Percentiles rank a stretch among this genome's conserved stretches.
Evolutionary conservation across 108 stramenopile species (phyloP).

Genomic region (Seminavis robusta): DNA sequence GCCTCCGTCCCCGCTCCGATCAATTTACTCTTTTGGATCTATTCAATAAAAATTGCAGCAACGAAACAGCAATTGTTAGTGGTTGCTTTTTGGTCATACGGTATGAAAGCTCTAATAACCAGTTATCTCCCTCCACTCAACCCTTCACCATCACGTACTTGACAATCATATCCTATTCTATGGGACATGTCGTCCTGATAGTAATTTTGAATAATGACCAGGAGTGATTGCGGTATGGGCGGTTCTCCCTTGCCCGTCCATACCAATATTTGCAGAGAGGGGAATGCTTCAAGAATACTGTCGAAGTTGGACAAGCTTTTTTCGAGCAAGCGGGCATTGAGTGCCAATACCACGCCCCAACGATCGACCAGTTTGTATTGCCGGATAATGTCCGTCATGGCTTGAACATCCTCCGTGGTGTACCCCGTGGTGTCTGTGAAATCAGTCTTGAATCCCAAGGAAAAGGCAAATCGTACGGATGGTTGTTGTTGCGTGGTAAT

Average conservation of each 20-base stretch:
- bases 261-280: constrained; percentile 23
- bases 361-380: constrained; percentile 3
- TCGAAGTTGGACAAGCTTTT: constrained; percentile 25
- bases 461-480: constrained; percentile 15
- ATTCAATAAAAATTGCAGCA: too few species aligned
- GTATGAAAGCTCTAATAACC: too few species aligned
- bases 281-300: constrained; percentile 24
- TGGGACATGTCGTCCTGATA: too few species aligned
- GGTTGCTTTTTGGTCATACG: too few species aligned
- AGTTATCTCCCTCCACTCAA: too few species aligned
- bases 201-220: too few species aligned
- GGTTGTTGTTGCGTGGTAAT: neutral
- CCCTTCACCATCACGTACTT: too few species aligned
- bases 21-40: too few species aligned
- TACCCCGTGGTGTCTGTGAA: constrained; percentile 15
- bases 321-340: constrained; percentile 47
- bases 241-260: constrained; percentile 60
- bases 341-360: constrained; percentile 41
- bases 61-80: too few species aligned
- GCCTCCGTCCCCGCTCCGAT: too few species aligned
- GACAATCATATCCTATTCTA: too few species aligned
- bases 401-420: constrained; percentile 9
- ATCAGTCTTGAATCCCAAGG: constrained; percentile 38
- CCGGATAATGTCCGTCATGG: constrained; percentile 24
- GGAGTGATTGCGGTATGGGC: constrained; percentile 14